phyloP scores from a whole-genome alignment of 1,284 basidiomycete genomes.

The Fistulina hepatica region DNA sequence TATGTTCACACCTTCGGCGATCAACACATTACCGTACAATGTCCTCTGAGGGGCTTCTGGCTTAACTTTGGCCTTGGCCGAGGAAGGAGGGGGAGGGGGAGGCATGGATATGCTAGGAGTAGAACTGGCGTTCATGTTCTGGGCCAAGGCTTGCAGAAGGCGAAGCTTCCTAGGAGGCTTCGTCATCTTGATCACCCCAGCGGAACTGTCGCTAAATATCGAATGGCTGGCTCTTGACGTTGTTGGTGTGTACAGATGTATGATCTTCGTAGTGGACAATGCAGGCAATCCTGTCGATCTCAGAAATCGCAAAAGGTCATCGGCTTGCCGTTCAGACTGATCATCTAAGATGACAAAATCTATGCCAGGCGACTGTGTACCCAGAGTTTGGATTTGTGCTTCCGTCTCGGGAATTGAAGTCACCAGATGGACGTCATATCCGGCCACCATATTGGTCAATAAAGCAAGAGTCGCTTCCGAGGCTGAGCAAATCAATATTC shows the following conservation, averaged over 20 bases:
- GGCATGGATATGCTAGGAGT: too few species aligned
- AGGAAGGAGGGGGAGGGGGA: too few species aligned
- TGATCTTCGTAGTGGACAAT: slow-evolving; percentile 43
- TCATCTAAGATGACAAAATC: slow-evolving; percentile 60
- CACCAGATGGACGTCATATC: slow-evolving; percentile 37
- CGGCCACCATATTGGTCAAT: slow-evolving; percentile 43
- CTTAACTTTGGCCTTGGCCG: slow-evolving; percentile 34
- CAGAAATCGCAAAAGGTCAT: slow-evolving; percentile 40
- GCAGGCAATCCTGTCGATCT: slow-evolving; percentile 27
- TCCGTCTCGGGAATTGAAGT: slow-evolving; percentile 37
- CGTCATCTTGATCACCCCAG: slow-evolving; percentile 55
- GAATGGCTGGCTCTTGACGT: slow-evolving; percentile 38
- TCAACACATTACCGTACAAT: slow-evolving; percentile 51
- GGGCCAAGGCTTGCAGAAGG: slow-evolving; percentile 50
- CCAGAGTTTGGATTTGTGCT: slow-evolving; percentile 27
- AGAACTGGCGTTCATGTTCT: too few species aligned
- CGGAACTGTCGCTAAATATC: slow-evolving; percentile 36
- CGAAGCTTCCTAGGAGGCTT: slow-evolving; percentile 54
- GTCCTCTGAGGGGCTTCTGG: slow-evolving; percentile 37
- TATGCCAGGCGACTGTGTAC: slow-evolving; percentile 26
- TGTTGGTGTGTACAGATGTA: slow-evolving; percentile 62
- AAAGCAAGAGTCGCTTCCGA: slow-evolving; percentile 47
- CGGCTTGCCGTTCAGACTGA: slow-evolving; percentile 45
- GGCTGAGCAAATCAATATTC: slow-evolving; percentile 45
- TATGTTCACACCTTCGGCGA: slow-evolving; percentile 47